Evolutionary conservation across 805 yeast species (phyloP).

Genomic region (Schizosaccharomyces pombe): DNA sequence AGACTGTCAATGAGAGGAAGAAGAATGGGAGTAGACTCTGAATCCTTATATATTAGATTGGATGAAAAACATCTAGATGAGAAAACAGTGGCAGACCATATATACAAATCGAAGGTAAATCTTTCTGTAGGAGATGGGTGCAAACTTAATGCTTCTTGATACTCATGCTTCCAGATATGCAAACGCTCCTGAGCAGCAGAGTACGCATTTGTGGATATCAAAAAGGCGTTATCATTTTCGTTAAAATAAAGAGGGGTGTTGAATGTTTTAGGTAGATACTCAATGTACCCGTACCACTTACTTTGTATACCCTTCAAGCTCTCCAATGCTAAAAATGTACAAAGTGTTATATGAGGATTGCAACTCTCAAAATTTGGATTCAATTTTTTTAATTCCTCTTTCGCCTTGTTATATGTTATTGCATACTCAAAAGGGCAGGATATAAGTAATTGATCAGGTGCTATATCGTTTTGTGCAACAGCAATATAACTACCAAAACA

Average conservation of each 20-base stretch:
- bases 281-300: slow-evolving; percentile 23
- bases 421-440: neutral
- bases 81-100: slow-evolving; percentile 54
- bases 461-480: neutral
- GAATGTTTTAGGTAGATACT: slow-evolving; percentile 25
- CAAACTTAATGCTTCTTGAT: slow-evolving; percentile 19
- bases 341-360: neutral
- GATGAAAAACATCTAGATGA: slow-evolving; percentile 63
- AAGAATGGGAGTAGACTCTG: slow-evolving; percentile 31
- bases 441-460: neutral
- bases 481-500: neutral
- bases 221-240: slow-evolving; percentile 23
- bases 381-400: too few species aligned
- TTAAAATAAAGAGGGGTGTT: slow-evolving; percentile 51
- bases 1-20: slow-evolving; percentile 58
- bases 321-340: neutral
- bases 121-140: slow-evolving; percentile 10
- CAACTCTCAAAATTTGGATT: neutral
- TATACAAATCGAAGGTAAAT: slow-evolving; percentile 12
- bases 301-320: slow-evolving; percentile 10
- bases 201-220: slow-evolving; percentile 52
- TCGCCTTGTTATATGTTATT: neutral
- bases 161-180: slow-evolving; percentile 30
- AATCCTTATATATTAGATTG: slow-evolving; percentile 25
- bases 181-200: slow-evolving; percentile 28